Conservation (phyloP, 148 eudicot genomes). For the Dianthus caryophyllus region DNA sequence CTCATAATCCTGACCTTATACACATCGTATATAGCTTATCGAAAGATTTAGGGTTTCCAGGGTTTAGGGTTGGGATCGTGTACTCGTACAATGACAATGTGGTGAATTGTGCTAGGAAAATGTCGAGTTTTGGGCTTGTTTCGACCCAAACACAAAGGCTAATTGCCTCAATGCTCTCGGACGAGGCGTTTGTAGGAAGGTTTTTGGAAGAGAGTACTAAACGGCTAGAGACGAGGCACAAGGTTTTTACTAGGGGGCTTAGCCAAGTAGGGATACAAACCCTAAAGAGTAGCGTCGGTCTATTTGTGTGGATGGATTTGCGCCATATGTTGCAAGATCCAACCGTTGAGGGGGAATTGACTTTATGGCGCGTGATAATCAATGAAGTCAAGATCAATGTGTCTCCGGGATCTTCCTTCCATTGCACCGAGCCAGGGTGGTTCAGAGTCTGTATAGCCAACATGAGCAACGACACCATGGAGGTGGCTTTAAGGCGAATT, state of each 20-base stretch:
- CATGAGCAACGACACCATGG: slow-evolving; percentile 45
- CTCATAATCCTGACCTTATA: slow-evolving; percentile 28
- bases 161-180: slow-evolving; percentile 31
- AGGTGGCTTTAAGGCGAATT: slow-evolving; percentile 39
- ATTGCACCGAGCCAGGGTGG: slow-evolving; percentile 67
- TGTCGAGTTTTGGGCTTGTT: slow-evolving; percentile 56
- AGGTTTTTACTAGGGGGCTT: slow-evolving; percentile 29
- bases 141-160: slow-evolving; percentile 47
- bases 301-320: slow-evolving; percentile 59
- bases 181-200: slow-evolving; percentile 31
- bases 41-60: slow-evolving; percentile 51
- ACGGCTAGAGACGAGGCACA: slow-evolving; percentile 32
- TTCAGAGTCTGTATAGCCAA: slow-evolving; percentile 65
- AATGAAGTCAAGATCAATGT: slow-evolving; percentile 48
- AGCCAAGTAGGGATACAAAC: slow-evolving; percentile 33
- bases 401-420: slow-evolving; percentile 59
- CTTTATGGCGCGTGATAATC: slow-evolving; percentile 47
- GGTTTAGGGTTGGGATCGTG: slow-evolving; percentile 50
- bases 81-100: slow-evolving; percentile 50
- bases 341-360: slow-evolving; percentile 43
- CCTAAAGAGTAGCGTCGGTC: slow-evolving; percentile 50
- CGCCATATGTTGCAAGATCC: slow-evolving; percentile 32
- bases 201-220: slow-evolving; percentile 31
- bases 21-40: slow-evolving; percentile 49
- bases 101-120: slow-evolving; percentile 39